phyloP scores from a whole-genome alignment of 805 yeast species.

The Candida railenensis region DNA sequence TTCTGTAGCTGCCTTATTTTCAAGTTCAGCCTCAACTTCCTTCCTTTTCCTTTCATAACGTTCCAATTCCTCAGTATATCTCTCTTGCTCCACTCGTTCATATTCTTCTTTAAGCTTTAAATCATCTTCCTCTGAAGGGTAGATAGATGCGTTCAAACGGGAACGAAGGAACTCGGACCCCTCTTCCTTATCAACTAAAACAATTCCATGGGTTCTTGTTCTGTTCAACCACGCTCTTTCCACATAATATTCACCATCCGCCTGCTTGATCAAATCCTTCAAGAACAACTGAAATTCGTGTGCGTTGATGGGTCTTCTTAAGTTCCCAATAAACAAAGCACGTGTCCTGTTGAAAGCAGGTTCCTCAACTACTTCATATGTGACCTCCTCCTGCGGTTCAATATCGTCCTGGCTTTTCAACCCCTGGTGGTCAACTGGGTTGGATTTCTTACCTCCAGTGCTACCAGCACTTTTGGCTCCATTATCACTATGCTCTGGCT shows the following conservation, averaged over 20 bases:
- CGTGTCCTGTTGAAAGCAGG: constrained; percentile 39
- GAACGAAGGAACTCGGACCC: constrained; percentile 39
- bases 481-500: constrained; percentile 1
- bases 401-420: constrained; percentile 10
- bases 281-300: constrained; percentile 35
- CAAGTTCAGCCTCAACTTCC: constrained; percentile 8
- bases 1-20: constrained; percentile 1
- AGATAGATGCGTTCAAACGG: constrained; percentile 31
- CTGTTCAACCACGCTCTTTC: constrained; percentile 48
- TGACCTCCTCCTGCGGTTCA: constrained; percentile 26
- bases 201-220: constrained; percentile 41
- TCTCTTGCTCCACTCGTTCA: constrained; percentile 18
- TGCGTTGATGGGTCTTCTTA: constrained; percentile 38
- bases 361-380: constrained; percentile 29
- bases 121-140: constrained; percentile 31
- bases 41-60: constrained; percentile 10
- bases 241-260: constrained; percentile 18
- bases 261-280: constrained; percentile 25
- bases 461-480: constrained; percentile 1
- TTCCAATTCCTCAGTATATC: constrained; percentile 16
- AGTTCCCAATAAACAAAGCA: constrained; percentile 45
- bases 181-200: constrained; percentile 36
- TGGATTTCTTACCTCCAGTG: background rate
- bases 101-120: constrained; percentile 13
- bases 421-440: constrained; percentile 19